Evolutionary conservation across 2,329 filamentous ascomycete genomes (phyloP), one percentile per base, ranked within the genome.

Genomic region (Exutisphaerella laricina): DNA sequence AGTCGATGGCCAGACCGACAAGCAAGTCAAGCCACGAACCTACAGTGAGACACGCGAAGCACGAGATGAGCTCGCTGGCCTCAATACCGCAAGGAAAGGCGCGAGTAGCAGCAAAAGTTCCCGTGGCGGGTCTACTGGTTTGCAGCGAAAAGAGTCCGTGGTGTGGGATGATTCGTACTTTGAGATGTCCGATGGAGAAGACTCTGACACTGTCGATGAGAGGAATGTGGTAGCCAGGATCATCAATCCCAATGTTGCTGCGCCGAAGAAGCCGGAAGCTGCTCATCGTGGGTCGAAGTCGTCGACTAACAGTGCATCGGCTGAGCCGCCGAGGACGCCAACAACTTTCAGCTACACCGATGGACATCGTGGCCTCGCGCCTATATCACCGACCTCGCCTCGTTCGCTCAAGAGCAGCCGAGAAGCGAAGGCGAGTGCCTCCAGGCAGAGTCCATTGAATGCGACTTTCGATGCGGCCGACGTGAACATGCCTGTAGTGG

Each of bases 101-200:
- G 47, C 45, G 17, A 48, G 46, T 23, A 48, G 53, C n/a, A 57
- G 47, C 36, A 55, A 49, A 25, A 57, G 55, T 20, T 52, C 49
- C 8, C 37, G 43, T 14, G 39, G 41, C 13, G 26, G 41, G 14
- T 32, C 32, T 23, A 39, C 45, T 49, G 29, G 55, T 21, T 43
- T 53, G 7, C 45, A 41, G 16, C 63, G 67, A 37, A 60, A 65
- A 44, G 65, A 68, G 22, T 70, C 68, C n/a, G 62, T 58, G 2
- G 57, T 65, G 3, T 75, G 71, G 72, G 70, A 73, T 40, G 71
- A 73, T 29, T 57, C 65, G 2, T 70, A 71, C 41, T 71, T 74
- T 40, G 70, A 72, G 28, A 67, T 63, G 13, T 60, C 51, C 1
- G 69, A 68, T n/a, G 68, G 63, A 7, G 68, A 71, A 35, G 67